Percentiles rank a stretch among this genome's conserved stretches.
Evolutionary conservation across 2,329 filamentous ascomycete species (phyloP).

Genomic region (Colletotrichum tabaci): DNA sequence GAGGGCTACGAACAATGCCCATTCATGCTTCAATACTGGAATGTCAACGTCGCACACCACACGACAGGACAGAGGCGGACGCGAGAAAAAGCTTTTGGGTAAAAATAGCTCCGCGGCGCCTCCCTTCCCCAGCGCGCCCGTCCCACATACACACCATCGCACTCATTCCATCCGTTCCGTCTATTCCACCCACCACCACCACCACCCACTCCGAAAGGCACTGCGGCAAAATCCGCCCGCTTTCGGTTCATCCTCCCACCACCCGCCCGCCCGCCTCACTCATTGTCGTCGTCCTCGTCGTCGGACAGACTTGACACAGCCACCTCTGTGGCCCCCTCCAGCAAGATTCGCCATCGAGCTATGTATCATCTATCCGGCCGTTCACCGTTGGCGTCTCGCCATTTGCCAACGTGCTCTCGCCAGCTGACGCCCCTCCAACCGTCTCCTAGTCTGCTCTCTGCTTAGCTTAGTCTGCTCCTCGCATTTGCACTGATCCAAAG

Average conservation of each 20-base stretch:
- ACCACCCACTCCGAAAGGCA: not conserved
- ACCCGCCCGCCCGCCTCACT: constrained; percentile 13
- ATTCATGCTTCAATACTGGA: not conserved
- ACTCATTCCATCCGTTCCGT: constrained; percentile 7
- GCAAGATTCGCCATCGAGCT: constrained; percentile 18
- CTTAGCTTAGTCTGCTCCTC: constrained; percentile 1
- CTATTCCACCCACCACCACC: not conserved
- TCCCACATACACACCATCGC: constrained; percentile 23
- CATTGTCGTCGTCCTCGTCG: not conserved
- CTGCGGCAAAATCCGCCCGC: constrained; percentile 9
- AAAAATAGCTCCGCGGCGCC: constrained; percentile 39
- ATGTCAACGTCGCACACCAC: not conserved
- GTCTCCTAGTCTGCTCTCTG: constrained; percentile 9
- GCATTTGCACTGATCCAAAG: not conserved
- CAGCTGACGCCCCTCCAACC: constrained; percentile 25
- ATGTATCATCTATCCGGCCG: not conserved
- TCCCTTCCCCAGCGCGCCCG: constrained; percentile 34
- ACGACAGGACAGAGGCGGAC: not conserved
- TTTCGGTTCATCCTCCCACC: constrained; percentile 38
- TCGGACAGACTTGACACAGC: constrained; percentile 19
- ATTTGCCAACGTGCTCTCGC: constrained; percentile 34
- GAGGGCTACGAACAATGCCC: constrained; percentile 4
- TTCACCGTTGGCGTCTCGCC: constrained; percentile 36
- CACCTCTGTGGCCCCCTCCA: constrained; percentile 10
- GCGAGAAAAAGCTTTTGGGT: not conserved